Percentiles rank a stretch among this genome's conserved stretches.
These are phyloP conservation scores for Hippophae rhamnoides DNA, from an alignment of 306 rosid genomes.

Conservation along the genomic window DNA sequence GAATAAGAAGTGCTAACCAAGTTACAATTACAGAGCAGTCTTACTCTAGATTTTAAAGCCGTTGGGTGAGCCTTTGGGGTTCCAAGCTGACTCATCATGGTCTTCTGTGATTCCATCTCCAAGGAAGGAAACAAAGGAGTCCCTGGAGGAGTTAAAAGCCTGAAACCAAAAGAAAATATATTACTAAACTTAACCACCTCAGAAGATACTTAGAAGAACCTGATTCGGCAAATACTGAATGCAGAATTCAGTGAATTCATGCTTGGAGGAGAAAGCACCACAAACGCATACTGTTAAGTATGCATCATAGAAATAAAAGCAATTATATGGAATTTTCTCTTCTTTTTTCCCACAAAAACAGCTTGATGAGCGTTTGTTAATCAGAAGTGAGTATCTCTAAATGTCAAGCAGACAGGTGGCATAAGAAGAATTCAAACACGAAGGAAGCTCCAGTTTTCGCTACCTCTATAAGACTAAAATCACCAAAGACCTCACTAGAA, in stretches of 20 bases:
- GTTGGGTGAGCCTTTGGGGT: conserved; percentile 63
- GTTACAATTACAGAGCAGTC: conserved; percentile 12
- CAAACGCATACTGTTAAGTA: too few species aligned
- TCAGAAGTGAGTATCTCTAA: too few species aligned
- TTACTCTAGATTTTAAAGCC: conserved; percentile 80
- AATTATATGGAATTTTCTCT: too few species aligned
- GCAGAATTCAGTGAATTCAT: not conserved
- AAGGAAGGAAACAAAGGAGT: conserved; percentile 96
- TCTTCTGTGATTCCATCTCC: conserved; percentile 78
- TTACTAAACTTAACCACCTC: too few species aligned
- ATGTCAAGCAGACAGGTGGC: too few species aligned
- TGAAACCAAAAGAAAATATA: conserved; percentile 23
- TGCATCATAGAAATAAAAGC: too few species aligned
- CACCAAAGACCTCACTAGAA: too few species aligned
- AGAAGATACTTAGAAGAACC: not conserved
- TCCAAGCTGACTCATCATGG: conserved; percentile 66
- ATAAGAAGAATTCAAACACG: too few species aligned
- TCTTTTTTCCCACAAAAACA: too few species aligned
- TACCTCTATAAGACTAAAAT: not conserved
- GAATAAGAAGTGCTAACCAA: too few species aligned
- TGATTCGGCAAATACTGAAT: not conserved
- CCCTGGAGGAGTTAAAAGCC: conserved; percentile 97
- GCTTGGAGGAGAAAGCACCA: not conserved
- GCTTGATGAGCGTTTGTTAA: too few species aligned
- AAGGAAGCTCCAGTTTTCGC: too few species aligned